Evolutionary conservation across 1,284 basidiomycete species (phyloP).

Genomic region (Farysia itapuensis): DNA sequence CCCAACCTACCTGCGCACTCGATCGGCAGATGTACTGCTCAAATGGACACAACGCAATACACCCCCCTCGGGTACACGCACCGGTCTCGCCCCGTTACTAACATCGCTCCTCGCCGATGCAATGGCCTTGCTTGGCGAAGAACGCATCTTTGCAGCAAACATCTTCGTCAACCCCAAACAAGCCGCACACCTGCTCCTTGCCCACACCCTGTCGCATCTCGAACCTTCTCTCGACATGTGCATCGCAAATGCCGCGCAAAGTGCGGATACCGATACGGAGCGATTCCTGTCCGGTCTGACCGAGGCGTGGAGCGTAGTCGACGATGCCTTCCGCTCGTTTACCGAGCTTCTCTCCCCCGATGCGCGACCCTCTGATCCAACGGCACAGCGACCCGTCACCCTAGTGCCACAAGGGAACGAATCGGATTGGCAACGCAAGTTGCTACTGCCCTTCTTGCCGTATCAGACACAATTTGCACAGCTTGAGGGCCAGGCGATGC

Average conservation of each 20-base stretch:
- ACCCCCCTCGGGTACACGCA: constrained; percentile 8
- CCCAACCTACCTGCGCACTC: constrained; percentile 13
- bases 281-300: constrained; percentile 10
- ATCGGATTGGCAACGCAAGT: constrained; percentile 3
- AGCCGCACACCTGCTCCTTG: constrained; percentile 17
- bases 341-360: constrained; percentile 1
- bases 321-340: constrained; percentile 14
- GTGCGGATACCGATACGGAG: constrained; percentile 14
- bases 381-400: constrained; percentile 3
- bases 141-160: constrained; percentile 16
- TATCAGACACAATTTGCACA: constrained; percentile 25
- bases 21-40: constrained; percentile 8
- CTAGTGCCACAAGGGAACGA: no score
- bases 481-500: constrained; percentile 32
- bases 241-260: constrained; percentile 11
- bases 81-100: constrained; percentile 10
- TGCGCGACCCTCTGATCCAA: neutral
- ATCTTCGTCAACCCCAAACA: constrained; percentile 24
- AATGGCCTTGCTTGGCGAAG: constrained; percentile 34
- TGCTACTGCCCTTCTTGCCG: constrained; percentile 21
- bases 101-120: constrained; percentile 16
- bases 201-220: constrained; percentile 10
- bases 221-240: constrained; percentile 19
- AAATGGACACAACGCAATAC: constrained; percentile 15
- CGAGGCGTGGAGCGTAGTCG: constrained; percentile 18